Conservation (phyloP, 306 rosid genomes). For the Mucuna pruriens region DNA sequence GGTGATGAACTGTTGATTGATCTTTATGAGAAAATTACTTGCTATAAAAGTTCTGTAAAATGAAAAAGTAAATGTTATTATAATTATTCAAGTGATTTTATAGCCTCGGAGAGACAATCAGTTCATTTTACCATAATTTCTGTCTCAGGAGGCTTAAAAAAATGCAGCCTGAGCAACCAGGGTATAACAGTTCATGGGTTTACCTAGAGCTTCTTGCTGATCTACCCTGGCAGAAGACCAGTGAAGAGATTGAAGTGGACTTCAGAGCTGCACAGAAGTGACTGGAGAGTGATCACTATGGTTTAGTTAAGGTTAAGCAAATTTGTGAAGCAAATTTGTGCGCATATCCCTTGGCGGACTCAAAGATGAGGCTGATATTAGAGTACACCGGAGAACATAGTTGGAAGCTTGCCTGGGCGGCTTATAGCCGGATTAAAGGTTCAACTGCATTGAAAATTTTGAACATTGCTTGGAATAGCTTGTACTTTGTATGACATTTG, state of each 20-base stretch:
- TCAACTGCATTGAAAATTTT: constrained; percentile 32
- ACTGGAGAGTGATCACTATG: constrained; percentile 91
- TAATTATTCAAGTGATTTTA: constrained; percentile 21
- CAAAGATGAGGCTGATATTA: constrained; percentile 98
- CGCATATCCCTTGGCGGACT: constrained; percentile 99
- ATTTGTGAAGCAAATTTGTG: constrained; percentile 91
- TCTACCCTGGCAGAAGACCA: constrained; percentile 88
- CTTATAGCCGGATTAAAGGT: constrained; percentile 98
- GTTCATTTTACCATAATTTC: constrained; percentile 29
- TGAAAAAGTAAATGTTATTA: not conserved
- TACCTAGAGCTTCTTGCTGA: constrained; percentile 99
- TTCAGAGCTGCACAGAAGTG: constrained; percentile 85
- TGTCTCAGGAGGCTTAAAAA: constrained; percentile 93
- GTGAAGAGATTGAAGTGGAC: constrained; percentile 86
- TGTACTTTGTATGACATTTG: constrained; percentile 28
- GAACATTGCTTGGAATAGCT: constrained; percentile 13
- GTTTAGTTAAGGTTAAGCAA: constrained; percentile 93
- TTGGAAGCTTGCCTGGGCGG: constrained; percentile 99
- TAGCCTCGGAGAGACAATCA: constrained; percentile 19
- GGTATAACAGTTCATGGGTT: constrained; percentile 89
- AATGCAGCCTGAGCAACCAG: constrained; percentile 99
- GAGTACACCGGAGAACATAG: constrained; percentile 99
- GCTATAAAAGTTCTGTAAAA: constrained; percentile 10
- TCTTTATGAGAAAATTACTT: constrained; percentile 22
- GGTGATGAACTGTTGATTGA: constrained; percentile 4